Conservation (phyloP, 257 asterid species). For the Fraxinus quadrangulata region DNA sequence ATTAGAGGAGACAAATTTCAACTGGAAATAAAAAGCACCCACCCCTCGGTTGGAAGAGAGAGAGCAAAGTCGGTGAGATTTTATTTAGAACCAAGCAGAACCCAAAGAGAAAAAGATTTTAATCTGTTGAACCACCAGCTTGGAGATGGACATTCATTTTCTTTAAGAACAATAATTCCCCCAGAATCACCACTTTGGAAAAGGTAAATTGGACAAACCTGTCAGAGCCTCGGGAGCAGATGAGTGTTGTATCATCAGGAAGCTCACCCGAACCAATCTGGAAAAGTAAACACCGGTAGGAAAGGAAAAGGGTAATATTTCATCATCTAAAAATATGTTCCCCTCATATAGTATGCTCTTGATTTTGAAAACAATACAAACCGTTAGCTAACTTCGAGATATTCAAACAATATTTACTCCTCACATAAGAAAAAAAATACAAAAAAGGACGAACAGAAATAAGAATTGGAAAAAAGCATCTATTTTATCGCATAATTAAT, state of each 20-base stretch:
- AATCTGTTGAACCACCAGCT: neutral
- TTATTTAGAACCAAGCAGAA: neutral
- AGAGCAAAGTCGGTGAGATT: slow-evolving; percentile 5
- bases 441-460: neutral
- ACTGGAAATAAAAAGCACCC: neutral
- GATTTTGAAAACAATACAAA: slow-evolving; percentile 1
- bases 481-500: neutral
- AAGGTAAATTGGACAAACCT: slow-evolving; percentile 55
- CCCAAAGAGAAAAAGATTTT: neutral
- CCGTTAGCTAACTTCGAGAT: neutral
- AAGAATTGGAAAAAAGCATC: neutral
- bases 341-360: slow-evolving; percentile 1
- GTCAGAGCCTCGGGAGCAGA: slow-evolving; percentile 85
- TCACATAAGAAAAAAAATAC: neutral
- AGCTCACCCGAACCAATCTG: slow-evolving; percentile 94
- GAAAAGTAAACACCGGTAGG: slow-evolving; percentile 29
- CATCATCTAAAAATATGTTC: neutral
- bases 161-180: neutral
- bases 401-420: slow-evolving; percentile 12
- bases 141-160: neutral
- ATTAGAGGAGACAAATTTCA: slow-evolving; percentile 1
- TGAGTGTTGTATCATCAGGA: slow-evolving; percentile 91
- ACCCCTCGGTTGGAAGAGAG: neutral
- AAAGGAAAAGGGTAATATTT: slow-evolving; percentile 24
- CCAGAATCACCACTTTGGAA: slow-evolving; percentile 1